Evolutionary conservation across 1,284 basidiomycete genomes (phyloP).

Genomic region (Retiboletus flavoniger): DNA sequence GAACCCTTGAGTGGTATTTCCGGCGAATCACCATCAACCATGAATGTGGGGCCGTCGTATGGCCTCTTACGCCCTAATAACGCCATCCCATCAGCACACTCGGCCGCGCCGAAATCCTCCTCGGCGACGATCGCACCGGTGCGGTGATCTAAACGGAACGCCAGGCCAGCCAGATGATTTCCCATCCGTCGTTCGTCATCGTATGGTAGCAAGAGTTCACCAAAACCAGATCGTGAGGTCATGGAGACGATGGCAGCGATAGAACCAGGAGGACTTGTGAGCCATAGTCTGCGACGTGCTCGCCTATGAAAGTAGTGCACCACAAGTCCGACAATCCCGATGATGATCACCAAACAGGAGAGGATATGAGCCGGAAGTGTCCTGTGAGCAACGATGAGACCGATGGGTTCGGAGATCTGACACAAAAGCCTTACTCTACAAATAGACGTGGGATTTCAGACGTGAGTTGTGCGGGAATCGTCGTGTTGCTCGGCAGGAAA

Average conservation of each 20-base stretch:
- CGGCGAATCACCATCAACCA: constrained; percentile 7
- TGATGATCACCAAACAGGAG: constrained; percentile 44
- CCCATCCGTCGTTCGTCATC: constrained; percentile 47
- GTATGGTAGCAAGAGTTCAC: constrained; percentile 58
- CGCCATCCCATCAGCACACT: constrained; percentile 16
- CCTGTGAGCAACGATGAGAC: constrained; percentile 35
- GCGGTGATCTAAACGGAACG: constrained; percentile 55
- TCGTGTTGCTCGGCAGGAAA: constrained; percentile 43
- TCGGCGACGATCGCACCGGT: constrained; percentile 63
- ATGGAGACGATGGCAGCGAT: constrained; percentile 56
- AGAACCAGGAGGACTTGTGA: constrained; percentile 57
- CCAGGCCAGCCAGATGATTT: constrained; percentile 49
- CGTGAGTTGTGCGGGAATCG: constrained; percentile 40
- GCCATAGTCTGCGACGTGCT: constrained; percentile 48
- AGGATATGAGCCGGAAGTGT: constrained; percentile 50
- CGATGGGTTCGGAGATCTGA: neutral
- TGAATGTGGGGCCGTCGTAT: constrained; percentile 2
- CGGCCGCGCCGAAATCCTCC: constrained; percentile 15
- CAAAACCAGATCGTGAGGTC: constrained; percentile 61
- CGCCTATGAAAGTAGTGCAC: constrained; percentile 48
- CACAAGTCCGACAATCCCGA: constrained; percentile 45
- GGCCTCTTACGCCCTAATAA: constrained; percentile 15
- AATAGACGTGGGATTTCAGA: constrained; percentile 47
- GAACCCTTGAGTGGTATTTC: constrained; percentile 3
- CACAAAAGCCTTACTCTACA: constrained; percentile 49